Percentiles rank a stretch among this genome's conserved stretches.
Conservation (phyloP, 805 yeast species). For the Candida takata region DNA sequence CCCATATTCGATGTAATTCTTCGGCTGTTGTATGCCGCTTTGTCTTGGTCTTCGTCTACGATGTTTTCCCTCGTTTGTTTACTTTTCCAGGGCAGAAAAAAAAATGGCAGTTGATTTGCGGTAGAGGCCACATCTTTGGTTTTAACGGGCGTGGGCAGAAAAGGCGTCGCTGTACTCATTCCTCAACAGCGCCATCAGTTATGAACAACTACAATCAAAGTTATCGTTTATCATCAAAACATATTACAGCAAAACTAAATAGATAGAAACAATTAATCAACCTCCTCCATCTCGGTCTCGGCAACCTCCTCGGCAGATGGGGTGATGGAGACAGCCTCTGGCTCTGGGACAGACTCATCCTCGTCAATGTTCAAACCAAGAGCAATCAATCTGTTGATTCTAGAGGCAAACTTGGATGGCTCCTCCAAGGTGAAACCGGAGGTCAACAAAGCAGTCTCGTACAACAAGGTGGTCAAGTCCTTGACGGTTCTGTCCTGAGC, state of each 20-base stretch:
- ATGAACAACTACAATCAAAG: neutral
- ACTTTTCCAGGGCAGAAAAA: neutral
- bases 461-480: conserved; percentile 92
- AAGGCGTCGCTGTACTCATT: too few relatives aligned
- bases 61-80: neutral
- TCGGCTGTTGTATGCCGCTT: too few relatives aligned
- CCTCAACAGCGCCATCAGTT: too few relatives aligned
- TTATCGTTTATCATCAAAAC: neutral
- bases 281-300: conserved; percentile 98
- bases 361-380: conserved; percentile 98
- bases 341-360: conserved; percentile 58
- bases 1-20: conserved; percentile 10
- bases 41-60: too few relatives aligned
- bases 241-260: neutral
- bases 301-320: conserved; percentile 55
- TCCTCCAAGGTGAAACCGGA: conserved; percentile 99
- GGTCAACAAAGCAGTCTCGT: conserved; percentile 96
- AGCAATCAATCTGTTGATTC: conserved; percentile 97
- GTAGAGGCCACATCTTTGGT: neutral
- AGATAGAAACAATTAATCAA: conserved; percentile 53
- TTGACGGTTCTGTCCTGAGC: conserved; percentile 97
- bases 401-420: conserved; percentile 94
- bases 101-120: neutral
- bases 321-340: conserved; percentile 56
- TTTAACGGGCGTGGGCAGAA: too few relatives aligned